Base-by-base conservation (phyloP, 805 yeast genomes). In the Blastobotrys peoriensis region DNA sequence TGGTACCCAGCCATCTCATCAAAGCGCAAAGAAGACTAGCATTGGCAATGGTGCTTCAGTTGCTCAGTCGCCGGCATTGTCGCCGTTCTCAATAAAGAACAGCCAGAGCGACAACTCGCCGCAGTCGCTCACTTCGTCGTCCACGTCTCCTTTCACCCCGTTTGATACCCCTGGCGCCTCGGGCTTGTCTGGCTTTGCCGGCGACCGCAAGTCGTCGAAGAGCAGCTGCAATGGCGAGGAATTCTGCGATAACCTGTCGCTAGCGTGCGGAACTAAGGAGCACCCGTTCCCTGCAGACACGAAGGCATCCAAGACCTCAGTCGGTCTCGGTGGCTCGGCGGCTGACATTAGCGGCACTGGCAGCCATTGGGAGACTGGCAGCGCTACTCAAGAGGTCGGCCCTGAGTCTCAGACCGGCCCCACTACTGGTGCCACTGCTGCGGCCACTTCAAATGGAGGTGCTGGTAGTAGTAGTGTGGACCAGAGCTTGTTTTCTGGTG, bases 181-280 rank as follows among this genome's bases (percentile, higher is more conserved):
- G 23, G 9, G 33, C 10, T 8, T 13, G 33, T 23, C 41, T n/a
- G 15, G 19, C 13, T n/a, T n/a, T n/a, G n/a, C n/a, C 36, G 35
- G 23, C 16, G 3, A 16, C 25, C n/a, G 39, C 27, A 36, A 16
- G 16, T 22, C 13, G 19, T 25, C 21, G 25, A 13, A 33, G 15
- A 15, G 20, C 21, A 36, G 19, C 16, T 8, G 19, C 38, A 30
- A 39, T 59, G 83, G 80, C 57, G 91, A 85, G 58, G 79, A 81
- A 52, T 91, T 91, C 60, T 91, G 98, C 59, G 75, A 75, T 20
- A 77, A 80, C 54, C 71, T 91, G 58, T 75, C 77, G 49, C 74
- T 79, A 61, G 97, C 88, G 1, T 89, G 97, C 64, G 97, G 96
- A 15, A 80, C 81, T 4, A 79, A 71, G 55, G 72, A 72, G 13